Base-by-base conservation (phyloP, 306 rosid species). In the Corylus heterophylla region DNA sequence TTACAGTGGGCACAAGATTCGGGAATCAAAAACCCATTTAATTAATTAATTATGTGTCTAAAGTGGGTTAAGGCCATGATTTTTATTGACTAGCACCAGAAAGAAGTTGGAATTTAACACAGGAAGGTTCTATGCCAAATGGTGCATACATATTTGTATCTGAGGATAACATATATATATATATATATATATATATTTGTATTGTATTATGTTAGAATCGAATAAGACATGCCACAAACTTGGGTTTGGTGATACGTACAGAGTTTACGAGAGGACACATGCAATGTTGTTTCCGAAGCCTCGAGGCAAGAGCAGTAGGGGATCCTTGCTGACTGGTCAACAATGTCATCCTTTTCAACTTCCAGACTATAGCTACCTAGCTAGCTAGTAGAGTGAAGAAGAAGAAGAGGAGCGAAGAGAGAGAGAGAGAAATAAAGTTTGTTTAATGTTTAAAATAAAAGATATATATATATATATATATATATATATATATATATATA, bases 231-330 rank as follows among this genome's bases (percentile, higher is more conserved):
- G 66, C 14, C 37, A 27, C n/a, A 49, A 77, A 84, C 44, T 76
- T 52, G 68, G 75, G 78, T 66, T 55, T 4, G 22, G 72, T 71
- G 66, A 49, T 59, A 59, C 42, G 42, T 45, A 68, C 72, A 49
- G 69, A 47, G 78, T 52, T 67, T 74, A 54, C 75, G 83, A 85
- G 80, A 54, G 50, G 79, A 74, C 88, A 81, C 88, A 76, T 81
- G 83, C 77, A 68, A 58, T 80, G 82, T 52, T 50, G 69, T 63
- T 22, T 17, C 31, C 4, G 55, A 54, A 73, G 58, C 71, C 16
- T 29, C 13, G 25, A 31, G 70, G 44, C 76, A 20, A 47, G 71
- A 13, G 84, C 54, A n/a, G 62, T 50, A 1, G 78, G 77, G 72
- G 58, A 63, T 64, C 20, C 49, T 25, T 4, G 63, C 59, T 61